Percentiles rank a stretch among this genome's conserved stretches.
Conservation (phyloP, 768 basidiomycete genomes). For the Lanmaoa rubissima region DNA sequence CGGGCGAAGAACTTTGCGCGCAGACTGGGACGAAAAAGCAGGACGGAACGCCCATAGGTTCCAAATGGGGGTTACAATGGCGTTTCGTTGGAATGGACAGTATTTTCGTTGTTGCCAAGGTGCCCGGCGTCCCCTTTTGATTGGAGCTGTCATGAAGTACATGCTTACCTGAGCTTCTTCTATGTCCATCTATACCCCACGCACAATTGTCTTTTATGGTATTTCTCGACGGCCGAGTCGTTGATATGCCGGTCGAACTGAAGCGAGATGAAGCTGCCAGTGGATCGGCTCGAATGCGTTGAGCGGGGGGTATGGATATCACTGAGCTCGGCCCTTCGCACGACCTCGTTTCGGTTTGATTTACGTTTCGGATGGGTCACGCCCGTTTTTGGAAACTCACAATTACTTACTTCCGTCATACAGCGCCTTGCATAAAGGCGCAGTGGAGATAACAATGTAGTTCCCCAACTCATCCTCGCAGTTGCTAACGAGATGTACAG, state of each 20-base stretch:
- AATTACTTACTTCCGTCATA: slow-evolving; percentile 24
- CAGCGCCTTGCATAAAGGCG: slow-evolving; percentile 22
- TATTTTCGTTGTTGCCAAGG: slow-evolving; percentile 29
- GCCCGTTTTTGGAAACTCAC: slow-evolving; percentile 10
- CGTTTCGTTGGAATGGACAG: background rate
- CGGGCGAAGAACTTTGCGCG: slow-evolving; percentile 43
- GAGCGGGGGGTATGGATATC: slow-evolving; percentile 1
- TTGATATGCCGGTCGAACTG: slow-evolving; percentile 14
- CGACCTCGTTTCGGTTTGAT: slow-evolving; percentile 10
- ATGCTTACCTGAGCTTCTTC: slow-evolving; percentile 20
- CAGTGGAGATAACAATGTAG: slow-evolving; percentile 1
- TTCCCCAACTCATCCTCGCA: background rate
- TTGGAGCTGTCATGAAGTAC: slow-evolving; percentile 10
- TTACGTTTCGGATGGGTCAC: slow-evolving; percentile 25
- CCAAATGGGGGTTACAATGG: slow-evolving; percentile 20
- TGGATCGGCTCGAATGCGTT: background rate
- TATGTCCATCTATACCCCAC: slow-evolving; percentile 27
- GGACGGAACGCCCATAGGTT: slow-evolving; percentile 9
- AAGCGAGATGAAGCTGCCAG: slow-evolving; percentile 17
- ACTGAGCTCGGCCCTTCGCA: slow-evolving; percentile 13
- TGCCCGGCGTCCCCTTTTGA: slow-evolving; percentile 17
- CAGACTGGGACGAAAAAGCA: slow-evolving; percentile 43
- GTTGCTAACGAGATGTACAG: slow-evolving; percentile 15
- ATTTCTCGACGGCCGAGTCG: slow-evolving; percentile 14
- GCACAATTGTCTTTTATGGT: slow-evolving; percentile 6